A percentile compares a stretch with the other conserved stretches of the same genome.
phyloP scores from a whole-genome alignment of 2,329 filamentous ascomycete genomes.

The Sporothrix phasma region DNA sequence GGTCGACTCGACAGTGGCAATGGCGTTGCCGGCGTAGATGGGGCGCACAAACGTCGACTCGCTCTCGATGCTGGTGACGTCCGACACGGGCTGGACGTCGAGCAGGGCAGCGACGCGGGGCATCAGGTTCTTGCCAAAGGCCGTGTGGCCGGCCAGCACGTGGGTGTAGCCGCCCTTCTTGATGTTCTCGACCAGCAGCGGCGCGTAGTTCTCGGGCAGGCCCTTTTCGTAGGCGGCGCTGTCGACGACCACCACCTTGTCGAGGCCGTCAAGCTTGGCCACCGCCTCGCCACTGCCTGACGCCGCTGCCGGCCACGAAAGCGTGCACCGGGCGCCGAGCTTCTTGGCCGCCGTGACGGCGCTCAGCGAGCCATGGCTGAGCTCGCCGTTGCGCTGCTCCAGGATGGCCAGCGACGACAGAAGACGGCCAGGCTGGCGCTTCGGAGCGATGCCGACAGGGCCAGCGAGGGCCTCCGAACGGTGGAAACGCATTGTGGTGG shows the following conservation, averaged over 20 bases:
- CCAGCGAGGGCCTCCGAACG: conserved; percentile 13
- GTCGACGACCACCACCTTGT: conserved; percentile 84
- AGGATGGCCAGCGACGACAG: conserved; percentile 84
- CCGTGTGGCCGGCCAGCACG: conserved; percentile 79
- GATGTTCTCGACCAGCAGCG: conserved; percentile 88
- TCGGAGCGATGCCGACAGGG: conserved; percentile 2
- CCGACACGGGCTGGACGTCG: conserved; percentile 87
- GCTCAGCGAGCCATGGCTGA: conserved; percentile 72
- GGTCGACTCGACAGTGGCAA: conserved; percentile 85
- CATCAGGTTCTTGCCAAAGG: conserved; percentile 92
- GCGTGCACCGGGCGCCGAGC: conserved; percentile 73
- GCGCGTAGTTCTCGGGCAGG: conserved; percentile 88
- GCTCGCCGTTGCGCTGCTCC: conserved; percentile 83
- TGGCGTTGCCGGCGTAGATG: conserved; percentile 96
- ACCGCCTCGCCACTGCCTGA: conserved; percentile 66
- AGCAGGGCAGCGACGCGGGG: conserved; percentile 85
- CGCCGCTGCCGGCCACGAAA: conserved; percentile 74
- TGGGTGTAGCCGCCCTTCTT: conserved; percentile 93
- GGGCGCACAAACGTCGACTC: conserved; percentile 94
- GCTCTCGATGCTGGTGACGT: conserved; percentile 75
- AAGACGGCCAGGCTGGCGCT: conserved; percentile 53
- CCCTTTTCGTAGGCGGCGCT: conserved; percentile 92
- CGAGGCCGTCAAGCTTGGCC: conserved; percentile 78
- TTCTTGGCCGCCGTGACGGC: conserved; percentile 79
- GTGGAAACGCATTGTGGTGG: conserved; percentile 17